Conservation (phyloP, 2,329 filamentous ascomycete species). For the Botrytis cinerea region DNA sequence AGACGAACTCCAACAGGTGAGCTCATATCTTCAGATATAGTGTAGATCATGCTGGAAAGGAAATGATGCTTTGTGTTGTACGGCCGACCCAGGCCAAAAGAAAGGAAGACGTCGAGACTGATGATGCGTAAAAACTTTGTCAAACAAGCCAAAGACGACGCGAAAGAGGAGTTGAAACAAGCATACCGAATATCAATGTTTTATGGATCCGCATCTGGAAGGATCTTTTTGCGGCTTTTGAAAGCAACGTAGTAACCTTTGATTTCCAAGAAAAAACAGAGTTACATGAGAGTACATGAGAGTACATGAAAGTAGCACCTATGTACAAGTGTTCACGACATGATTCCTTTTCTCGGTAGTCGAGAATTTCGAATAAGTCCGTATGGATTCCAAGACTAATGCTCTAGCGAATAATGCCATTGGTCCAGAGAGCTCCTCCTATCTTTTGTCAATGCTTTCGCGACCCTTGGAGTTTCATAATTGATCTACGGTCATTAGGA, state of each 20-base stretch:
- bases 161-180: conserved; percentile 19
- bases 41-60: conserved; percentile 20
- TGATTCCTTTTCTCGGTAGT: conserved; percentile 11
- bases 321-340: background rate
- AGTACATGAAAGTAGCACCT: background rate
- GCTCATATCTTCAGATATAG: conserved; percentile 21
- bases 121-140: background rate
- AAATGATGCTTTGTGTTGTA: conserved; percentile 17
- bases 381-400: background rate
- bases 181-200: conserved; percentile 2
- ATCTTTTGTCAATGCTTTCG: conserved; percentile 4
- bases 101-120: background rate
- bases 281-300: background rate
- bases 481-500: conserved; percentile 11
- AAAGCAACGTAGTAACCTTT: background rate
- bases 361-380: background rate
- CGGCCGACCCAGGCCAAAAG: background rate
- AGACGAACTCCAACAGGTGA: conserved; percentile 14
- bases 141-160: background rate
- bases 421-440: background rate
- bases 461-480: conserved; percentile 22
- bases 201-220: background rate
- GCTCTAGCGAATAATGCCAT: background rate
- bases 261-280: background rate
- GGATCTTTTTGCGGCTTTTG: background rate